A percentile compares a stretch with the other conserved stretches of the same genome.
Evolutionary conservation across 495 filamentous ascomycete genomes (phyloP).

Genomic region (Copromyces sp.): DNA sequence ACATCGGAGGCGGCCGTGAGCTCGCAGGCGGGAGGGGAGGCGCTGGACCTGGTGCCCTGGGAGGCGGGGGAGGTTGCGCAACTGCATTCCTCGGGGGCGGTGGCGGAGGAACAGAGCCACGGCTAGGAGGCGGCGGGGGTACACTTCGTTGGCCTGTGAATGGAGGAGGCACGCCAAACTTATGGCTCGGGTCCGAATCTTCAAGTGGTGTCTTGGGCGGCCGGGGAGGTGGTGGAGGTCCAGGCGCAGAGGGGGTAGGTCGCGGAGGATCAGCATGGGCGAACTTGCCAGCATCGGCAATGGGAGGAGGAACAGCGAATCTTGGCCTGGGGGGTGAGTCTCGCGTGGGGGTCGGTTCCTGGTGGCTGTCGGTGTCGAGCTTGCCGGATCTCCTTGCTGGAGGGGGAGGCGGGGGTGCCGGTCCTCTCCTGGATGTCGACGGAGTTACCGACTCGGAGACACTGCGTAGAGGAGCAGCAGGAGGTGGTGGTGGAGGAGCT

Average conservation of each 20-base stretch:
- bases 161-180: constrained; percentile 72
- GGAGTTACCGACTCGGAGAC: constrained; percentile 29
- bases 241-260: constrained; percentile 51
- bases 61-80: constrained; percentile 52
- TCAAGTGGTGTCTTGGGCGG: constrained; percentile 82
- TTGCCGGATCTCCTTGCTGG: constrained; percentile 52
- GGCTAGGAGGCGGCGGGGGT: constrained; percentile 67
- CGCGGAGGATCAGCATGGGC: constrained; percentile 47
- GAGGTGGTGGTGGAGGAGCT: constrained; percentile 52
- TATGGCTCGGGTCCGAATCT: constrained; percentile 39
- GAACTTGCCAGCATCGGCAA: constrained; percentile 80
- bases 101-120: constrained; percentile 54
- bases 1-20: constrained; percentile 32
- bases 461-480: constrained; percentile 26
- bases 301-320: constrained; percentile 74
- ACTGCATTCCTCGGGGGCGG: constrained; percentile 47
- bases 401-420: constrained; percentile 78
- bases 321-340: constrained; percentile 49
- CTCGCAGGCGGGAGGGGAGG: constrained; percentile 49
- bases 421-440: constrained; percentile 51
- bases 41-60: constrained; percentile 54
- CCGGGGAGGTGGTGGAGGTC: constrained; percentile 74
- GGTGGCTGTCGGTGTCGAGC: constrained; percentile 27
- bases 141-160: constrained; percentile 61
- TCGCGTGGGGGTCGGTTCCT: constrained; percentile 46